Percentiles rank a stretch among this genome's conserved stretches.
phyloP scores from a whole-genome alignment of 2,329 filamentous ascomycete species.

The Trichocomaceae sp. region DNA sequence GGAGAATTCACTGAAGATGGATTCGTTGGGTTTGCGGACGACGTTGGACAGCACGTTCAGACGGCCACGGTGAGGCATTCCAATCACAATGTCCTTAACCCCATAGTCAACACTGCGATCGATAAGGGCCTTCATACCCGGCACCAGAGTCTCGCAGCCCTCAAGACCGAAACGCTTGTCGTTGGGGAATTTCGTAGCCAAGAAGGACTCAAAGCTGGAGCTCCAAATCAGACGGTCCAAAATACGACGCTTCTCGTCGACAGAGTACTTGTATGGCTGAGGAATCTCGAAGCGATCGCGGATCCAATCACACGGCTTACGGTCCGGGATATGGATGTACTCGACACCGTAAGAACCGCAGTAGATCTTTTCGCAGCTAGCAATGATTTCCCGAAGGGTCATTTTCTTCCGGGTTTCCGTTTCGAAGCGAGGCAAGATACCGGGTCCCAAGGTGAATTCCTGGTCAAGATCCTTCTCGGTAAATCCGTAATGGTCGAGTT shows the following conservation, averaged over 20 bases:
- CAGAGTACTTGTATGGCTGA: constrained; percentile 90
- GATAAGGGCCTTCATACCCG: constrained; percentile 98
- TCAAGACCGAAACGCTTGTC: constrained; percentile 99
- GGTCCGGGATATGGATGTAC: constrained; percentile 97
- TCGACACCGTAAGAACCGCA: constrained; percentile 96
- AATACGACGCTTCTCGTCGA: constrained; percentile 97
- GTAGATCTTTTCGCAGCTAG: constrained; percentile 89
- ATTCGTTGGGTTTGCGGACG: constrained; percentile 97
- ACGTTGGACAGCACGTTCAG: constrained; percentile 98
- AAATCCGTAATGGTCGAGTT: constrained; percentile 91
- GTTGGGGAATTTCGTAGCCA: constrained; percentile 97
- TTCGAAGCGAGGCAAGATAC: constrained; percentile 91
- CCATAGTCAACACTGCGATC: constrained; percentile 97
- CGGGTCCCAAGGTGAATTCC: constrained; percentile 85
- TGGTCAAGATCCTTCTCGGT: constrained; percentile 87
- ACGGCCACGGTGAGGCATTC: constrained; percentile 98
- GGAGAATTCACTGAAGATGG: constrained; percentile 97
- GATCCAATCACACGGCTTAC: constrained; percentile 97
- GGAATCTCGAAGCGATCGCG: constrained; percentile 91
- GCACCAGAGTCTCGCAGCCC: constrained; percentile 92
- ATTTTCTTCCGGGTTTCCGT: constrained; percentile 86
- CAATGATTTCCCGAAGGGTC: constrained; percentile 91
- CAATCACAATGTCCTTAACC: constrained; percentile 98
- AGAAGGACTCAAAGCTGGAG: constrained; percentile 92
- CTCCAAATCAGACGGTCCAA: constrained; percentile 98